Percentiles rank a stretch among this genome's conserved stretches.
phyloP scores from a whole-genome alignment of 1,284 basidiomycete species.

The Cutaneotrichosporon sp. region DNA sequence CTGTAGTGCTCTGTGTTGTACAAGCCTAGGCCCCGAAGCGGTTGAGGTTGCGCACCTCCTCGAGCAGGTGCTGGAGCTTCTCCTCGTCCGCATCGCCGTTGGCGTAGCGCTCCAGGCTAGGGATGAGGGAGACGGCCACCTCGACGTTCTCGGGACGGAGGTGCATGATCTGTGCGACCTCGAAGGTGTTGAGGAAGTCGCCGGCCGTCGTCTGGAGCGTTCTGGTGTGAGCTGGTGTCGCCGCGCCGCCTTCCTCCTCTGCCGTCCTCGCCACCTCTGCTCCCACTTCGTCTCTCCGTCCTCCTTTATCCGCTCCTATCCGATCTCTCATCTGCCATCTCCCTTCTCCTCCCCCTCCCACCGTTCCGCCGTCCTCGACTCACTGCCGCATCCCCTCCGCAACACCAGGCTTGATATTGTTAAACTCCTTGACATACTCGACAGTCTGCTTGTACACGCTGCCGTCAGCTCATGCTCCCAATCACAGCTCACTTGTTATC shows the following conservation, averaged over 20 bases:
- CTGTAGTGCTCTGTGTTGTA: background rate
- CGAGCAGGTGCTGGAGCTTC: constrained; percentile 37
- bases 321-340: no score
- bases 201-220: constrained; percentile 32
- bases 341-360: no score
- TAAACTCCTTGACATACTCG: constrained; percentile 46
- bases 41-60: constrained; percentile 41
- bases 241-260: no score
- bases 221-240: constrained; percentile 26
- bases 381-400: constrained; percentile 46
- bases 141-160: constrained; percentile 45
- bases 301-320: no score
- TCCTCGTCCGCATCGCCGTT: constrained; percentile 39
- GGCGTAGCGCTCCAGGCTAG: constrained; percentile 47
- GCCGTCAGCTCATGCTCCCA: background rate
- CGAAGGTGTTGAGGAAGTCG: constrained; percentile 48
- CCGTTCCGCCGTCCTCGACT: no score
- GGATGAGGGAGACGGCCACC: constrained; percentile 47
- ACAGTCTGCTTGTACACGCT: constrained; percentile 47
- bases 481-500: constrained; percentile 47
- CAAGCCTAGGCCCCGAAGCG: constrained; percentile 27
- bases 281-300: no score
- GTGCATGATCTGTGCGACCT: constrained; percentile 52
- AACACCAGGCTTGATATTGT: constrained; percentile 34
- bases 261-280: no score